These are phyloP conservation scores for Entonaema liquescens DNA, from an alignment of 495 filamentous ascomycete species.

Conservation along the genomic window DNA sequence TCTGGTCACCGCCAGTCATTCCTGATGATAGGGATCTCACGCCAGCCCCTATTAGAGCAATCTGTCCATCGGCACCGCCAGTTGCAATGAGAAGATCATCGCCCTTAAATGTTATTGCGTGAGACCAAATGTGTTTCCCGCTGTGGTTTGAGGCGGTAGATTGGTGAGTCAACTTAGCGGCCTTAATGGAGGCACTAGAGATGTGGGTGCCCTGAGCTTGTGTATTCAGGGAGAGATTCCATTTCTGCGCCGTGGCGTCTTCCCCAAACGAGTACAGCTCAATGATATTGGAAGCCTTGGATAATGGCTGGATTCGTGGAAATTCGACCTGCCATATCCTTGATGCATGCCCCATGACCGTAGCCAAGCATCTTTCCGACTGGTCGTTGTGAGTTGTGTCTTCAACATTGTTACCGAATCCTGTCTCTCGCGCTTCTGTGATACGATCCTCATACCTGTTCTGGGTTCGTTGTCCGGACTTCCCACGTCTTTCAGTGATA, in stretches of 20 bases:
- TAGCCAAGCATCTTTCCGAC: conserved; percentile 60
- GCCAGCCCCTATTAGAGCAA: conserved; percentile 51
- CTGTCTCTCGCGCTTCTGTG: conserved; percentile 56
- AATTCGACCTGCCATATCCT: conserved; percentile 90
- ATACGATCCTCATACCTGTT: conserved; percentile 33
- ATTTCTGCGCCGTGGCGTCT: conserved; percentile 75
- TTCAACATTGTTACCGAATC: conserved; percentile 54
- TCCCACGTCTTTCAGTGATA: conserved; percentile 56
- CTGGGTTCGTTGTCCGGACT: background rate
- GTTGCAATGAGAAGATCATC: conserved; percentile 66
- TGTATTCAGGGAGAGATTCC: conserved; percentile 62
- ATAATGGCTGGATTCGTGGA: conserved; percentile 29
- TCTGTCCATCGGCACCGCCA: conserved; percentile 84
- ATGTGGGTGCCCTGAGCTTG: background rate
- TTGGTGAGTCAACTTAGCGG: conserved; percentile 58
- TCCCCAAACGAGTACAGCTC: conserved; percentile 79
- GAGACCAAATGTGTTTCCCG: conserved; percentile 94
- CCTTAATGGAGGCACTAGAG: conserved; percentile 16
- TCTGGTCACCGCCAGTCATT: background rate
- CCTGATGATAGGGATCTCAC: background rate
- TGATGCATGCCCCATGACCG: conserved; percentile 83
- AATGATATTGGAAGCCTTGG: conserved; percentile 43
- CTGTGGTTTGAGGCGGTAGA: conserved; percentile 68
- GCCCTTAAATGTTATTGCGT: conserved; percentile 54
- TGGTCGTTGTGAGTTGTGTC: conserved; percentile 28